These are phyloP conservation scores for Massariosphaeria phaeospora DNA, from an alignment of 495 filamentous ascomycete species.

Conservation along the genomic window DNA sequence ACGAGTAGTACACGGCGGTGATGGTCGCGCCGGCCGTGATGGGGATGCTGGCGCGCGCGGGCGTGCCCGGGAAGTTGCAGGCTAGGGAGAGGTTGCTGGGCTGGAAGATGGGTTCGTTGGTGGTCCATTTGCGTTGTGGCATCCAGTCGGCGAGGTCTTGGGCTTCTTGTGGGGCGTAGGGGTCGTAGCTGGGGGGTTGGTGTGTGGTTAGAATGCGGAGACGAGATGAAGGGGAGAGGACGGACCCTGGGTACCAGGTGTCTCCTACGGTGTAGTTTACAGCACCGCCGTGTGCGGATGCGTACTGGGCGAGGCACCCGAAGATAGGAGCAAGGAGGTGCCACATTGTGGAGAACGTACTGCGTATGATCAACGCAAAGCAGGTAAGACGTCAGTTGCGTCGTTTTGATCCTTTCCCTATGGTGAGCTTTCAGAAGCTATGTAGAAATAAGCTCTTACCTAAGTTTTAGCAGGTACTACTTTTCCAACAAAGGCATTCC, in stretches of 20 bases:
- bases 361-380: too few relatives aligned
- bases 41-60: slow-evolving; percentile 43
- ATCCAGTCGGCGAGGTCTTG: slow-evolving; percentile 43
- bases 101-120: slow-evolving; percentile 45
- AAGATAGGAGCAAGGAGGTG: slow-evolving; percentile 3
- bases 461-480: too few relatives aligned
- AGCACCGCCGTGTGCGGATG: slow-evolving; percentile 51
- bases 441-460: not conserved
- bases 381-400: too few relatives aligned
- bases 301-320: slow-evolving; percentile 8
- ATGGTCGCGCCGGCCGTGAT: slow-evolving; percentile 47
- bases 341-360: slow-evolving; percentile 9
- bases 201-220: not conserved
- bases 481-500: too few relatives aligned
- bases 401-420: too few relatives aligned
- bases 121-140: slow-evolving; percentile 49
- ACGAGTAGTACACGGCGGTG: slow-evolving; percentile 51
- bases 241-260: slow-evolving; percentile 47
- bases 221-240: not conserved
- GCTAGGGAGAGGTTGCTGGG: slow-evolving; percentile 49
- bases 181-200: slow-evolving; percentile 42
- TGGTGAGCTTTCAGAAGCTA: not conserved
- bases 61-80: slow-evolving; percentile 52
- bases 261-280: slow-evolving; percentile 53
- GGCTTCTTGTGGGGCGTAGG: slow-evolving; percentile 33